Evolutionary conservation across 345 rosid genomes (phyloP).

Genomic region (Dipteronia sinensis): DNA sequence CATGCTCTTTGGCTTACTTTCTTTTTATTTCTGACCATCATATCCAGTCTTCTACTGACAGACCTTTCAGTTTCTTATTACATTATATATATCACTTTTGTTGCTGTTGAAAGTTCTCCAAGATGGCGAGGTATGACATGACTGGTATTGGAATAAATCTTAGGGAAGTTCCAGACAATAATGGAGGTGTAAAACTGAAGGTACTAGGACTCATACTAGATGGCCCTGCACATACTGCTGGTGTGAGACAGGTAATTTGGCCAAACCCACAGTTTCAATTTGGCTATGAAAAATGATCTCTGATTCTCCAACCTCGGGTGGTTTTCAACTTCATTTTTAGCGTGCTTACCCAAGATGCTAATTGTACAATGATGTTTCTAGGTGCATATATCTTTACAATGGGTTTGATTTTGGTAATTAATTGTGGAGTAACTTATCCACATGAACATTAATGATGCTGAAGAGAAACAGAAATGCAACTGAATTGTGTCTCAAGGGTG

Average conservation of each 20-base stretch:
- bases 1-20: too few species aligned
- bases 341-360: background rate
- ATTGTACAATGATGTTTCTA: too few species aligned
- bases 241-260: slow-evolving; percentile 73
- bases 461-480: background rate
- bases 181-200: slow-evolving; percentile 67
- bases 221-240: slow-evolving; percentile 87
- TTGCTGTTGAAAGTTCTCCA: slow-evolving; percentile 70
- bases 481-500: background rate
- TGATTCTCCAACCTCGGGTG: background rate
- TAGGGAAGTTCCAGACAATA: slow-evolving; percentile 78
- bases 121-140: slow-evolving; percentile 95
- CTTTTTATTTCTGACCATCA: too few species aligned
- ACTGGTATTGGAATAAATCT: slow-evolving; percentile 92
- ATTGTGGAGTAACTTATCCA: background rate
- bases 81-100: slow-evolving; percentile 33
- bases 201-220: slow-evolving; percentile 82
- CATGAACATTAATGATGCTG: background rate
- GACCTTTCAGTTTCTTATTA: slow-evolving; percentile 36
- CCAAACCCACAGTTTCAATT: background rate
- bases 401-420: background rate
- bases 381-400: background rate
- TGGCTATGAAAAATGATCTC: background rate
- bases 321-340: background rate
- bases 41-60: slow-evolving; percentile 25